These are phyloP conservation scores for Herpetomonas samuelpessoai DNA, from an alignment of 208 protist species.

Conservation along the genomic window DNA sequence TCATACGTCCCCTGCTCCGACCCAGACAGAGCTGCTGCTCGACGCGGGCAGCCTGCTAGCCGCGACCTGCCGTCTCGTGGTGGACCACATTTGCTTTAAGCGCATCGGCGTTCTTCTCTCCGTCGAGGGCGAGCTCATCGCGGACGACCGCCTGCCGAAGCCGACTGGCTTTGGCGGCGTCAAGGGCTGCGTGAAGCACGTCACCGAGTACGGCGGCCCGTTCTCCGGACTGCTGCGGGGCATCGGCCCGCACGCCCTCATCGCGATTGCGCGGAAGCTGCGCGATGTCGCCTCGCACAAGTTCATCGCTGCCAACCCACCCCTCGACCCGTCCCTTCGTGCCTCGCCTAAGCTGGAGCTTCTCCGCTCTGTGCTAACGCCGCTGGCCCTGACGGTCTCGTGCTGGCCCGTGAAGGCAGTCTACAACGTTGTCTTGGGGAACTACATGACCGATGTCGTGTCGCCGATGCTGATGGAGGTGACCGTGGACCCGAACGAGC, in stretches of 20 bases:
- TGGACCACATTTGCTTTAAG: slow-evolving; percentile 10
- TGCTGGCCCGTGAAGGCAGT: slow-evolving; percentile 4
- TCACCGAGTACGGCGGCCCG: slow-evolving; percentile 9
- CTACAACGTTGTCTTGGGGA: slow-evolving; percentile 1
- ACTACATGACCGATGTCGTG: slow-evolving; percentile 4
- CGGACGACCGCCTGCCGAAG: slow-evolving; percentile 19
- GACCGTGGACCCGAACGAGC: background rate
- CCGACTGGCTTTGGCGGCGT: slow-evolving; percentile 27
- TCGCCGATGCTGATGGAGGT: background rate
- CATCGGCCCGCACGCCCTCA: slow-evolving; percentile 19
- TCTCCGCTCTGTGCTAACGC: slow-evolving; percentile 18
- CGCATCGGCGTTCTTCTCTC: slow-evolving; percentile 23
- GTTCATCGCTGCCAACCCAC: slow-evolving; percentile 10
- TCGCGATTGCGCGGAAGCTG: slow-evolving; percentile 16
- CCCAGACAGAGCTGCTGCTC: slow-evolving; percentile 2
- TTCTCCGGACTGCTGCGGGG: slow-evolving; percentile 35
- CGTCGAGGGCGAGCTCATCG: slow-evolving; percentile 38
- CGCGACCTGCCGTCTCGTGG: background rate
- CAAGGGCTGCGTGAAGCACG: slow-evolving; percentile 11
- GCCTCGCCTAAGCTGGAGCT: slow-evolving; percentile 7
- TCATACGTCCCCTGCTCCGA: background rate
- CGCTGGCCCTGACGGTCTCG: background rate
- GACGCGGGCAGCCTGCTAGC: background rate
- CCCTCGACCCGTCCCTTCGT: slow-evolving; percentile 6
- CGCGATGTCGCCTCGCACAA: slow-evolving; percentile 18